phyloP scores from a whole-genome alignment of 164 flowering plant genomes.

The Vitis vinifera region DNA sequence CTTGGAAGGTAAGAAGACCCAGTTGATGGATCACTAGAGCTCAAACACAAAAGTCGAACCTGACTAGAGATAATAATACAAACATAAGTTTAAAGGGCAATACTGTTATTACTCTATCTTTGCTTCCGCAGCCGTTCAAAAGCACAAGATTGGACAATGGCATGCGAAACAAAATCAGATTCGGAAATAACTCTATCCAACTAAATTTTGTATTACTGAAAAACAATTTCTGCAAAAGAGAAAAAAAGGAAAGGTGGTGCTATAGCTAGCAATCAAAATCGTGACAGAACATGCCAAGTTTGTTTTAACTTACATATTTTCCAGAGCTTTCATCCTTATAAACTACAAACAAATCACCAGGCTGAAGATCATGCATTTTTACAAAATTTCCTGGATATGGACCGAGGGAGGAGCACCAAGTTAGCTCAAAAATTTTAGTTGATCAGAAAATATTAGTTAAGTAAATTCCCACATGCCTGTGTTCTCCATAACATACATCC shows the following conservation, averaged over 20 bases:
- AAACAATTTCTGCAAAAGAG: neutral
- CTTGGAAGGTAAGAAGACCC: too few relatives aligned
- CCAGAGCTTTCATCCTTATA: constrained; percentile 28
- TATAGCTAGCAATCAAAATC: neutral
- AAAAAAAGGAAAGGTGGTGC: neutral
- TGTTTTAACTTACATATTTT: constrained; percentile 32
- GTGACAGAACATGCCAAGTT: too few relatives aligned
- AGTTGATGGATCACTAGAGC: too few relatives aligned
- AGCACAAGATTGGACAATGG: too few relatives aligned
- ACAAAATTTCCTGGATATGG: constrained; percentile 34
- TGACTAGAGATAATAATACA: too few relatives aligned
- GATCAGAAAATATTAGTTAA: neutral
- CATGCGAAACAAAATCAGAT: too few relatives aligned
- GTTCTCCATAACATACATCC: constrained; percentile 42
- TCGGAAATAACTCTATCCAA: too few relatives aligned
- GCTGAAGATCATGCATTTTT: constrained; percentile 22
- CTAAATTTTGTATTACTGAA: too few relatives aligned
- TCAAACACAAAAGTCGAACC: too few relatives aligned
- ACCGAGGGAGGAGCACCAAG: neutral
- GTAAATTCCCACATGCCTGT: constrained; percentile 27
- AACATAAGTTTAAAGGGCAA: too few relatives aligned
- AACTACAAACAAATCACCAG: constrained; percentile 33
- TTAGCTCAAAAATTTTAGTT: neutral
- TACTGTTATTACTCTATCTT: too few relatives aligned
- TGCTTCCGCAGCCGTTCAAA: too few relatives aligned